phyloP scores from a whole-genome alignment of 129 eudicot genomes.

The Ambrosia trifida region DNA sequence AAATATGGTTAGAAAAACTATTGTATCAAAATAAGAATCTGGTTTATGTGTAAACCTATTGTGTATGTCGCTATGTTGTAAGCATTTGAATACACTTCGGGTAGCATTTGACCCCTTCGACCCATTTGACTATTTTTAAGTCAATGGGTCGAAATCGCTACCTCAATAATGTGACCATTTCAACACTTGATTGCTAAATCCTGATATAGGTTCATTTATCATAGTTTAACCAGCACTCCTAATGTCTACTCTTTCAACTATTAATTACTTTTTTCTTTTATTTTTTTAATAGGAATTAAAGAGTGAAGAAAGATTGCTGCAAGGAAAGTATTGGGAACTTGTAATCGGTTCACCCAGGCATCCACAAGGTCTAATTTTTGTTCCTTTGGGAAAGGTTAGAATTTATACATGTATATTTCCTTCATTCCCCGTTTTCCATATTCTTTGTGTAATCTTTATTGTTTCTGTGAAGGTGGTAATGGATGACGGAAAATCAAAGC shows the following conservation, averaged over 20 bases:
- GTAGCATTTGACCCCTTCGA: too few relatives aligned
- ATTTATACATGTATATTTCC: background rate
- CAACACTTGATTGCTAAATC: background rate
- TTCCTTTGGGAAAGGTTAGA: constrained; percentile 79
- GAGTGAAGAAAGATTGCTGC: constrained; percentile 50
- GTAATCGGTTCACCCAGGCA: constrained; percentile 92
- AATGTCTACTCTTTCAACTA: too few relatives aligned
- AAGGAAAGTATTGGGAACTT: constrained; percentile 90
- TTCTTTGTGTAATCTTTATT: constrained; percentile 11
- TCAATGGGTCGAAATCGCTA: too few relatives aligned
- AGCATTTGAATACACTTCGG: background rate
- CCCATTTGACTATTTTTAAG: too few relatives aligned
- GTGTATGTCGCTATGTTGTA: background rate
- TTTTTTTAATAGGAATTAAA: constrained; percentile 47
- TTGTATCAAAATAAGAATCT: background rate
- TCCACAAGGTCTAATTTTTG: constrained; percentile 64
- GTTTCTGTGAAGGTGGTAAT: constrained; percentile 61
- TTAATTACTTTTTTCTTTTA: background rate
- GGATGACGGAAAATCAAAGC: constrained; percentile 85
- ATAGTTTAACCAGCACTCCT: too few relatives aligned
- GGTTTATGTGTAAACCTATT: background rate
- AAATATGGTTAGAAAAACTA: background rate
- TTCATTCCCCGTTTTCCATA: background rate
- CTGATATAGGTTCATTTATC: too few relatives aligned
- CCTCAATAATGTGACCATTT: background rate